A percentile compares a stretch with the other conserved stretches of the same genome.
Conservation (phyloP, 148 eudicot genomes). For the Silene conica region DNA sequence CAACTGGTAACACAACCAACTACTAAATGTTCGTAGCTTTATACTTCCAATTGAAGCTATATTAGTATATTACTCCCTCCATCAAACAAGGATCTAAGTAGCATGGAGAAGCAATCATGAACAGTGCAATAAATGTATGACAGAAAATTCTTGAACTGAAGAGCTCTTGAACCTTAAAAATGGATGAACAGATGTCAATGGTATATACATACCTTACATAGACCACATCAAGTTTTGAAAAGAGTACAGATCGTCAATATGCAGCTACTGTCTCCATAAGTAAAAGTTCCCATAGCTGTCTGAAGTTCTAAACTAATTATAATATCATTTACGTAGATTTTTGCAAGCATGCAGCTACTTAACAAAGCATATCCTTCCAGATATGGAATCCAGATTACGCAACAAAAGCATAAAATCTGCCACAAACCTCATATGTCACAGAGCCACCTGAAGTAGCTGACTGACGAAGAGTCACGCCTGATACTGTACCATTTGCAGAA, state of each 20-base stretch:
- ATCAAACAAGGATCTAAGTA: background rate
- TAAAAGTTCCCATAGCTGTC: background rate
- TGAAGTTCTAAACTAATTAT: background rate
- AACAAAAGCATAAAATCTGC: background rate
- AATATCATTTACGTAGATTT: background rate
- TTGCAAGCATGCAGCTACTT: background rate
- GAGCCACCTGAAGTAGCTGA: slow-evolving; percentile 81
- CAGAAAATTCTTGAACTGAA: background rate
- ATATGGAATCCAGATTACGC: background rate
- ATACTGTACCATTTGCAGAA: slow-evolving; percentile 80
- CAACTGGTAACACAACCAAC: background rate
- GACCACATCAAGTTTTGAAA: background rate
- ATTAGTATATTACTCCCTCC: background rate
- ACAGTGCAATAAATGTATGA: background rate
- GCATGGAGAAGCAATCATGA: background rate
- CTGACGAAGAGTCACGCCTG: slow-evolving; percentile 84
- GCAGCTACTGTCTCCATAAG: background rate
- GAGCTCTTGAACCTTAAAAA: background rate
- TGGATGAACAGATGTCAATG: background rate
- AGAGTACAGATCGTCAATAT: background rate
- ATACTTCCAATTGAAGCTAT: background rate
- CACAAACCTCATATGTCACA: slow-evolving; percentile 82
- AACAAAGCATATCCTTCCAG: background rate
- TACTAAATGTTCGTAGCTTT: background rate
- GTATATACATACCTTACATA: background rate